Evolutionary conservation across 331 rosid genomes (phyloP).

Genomic region (Erythrophleum ivorense): DNA sequence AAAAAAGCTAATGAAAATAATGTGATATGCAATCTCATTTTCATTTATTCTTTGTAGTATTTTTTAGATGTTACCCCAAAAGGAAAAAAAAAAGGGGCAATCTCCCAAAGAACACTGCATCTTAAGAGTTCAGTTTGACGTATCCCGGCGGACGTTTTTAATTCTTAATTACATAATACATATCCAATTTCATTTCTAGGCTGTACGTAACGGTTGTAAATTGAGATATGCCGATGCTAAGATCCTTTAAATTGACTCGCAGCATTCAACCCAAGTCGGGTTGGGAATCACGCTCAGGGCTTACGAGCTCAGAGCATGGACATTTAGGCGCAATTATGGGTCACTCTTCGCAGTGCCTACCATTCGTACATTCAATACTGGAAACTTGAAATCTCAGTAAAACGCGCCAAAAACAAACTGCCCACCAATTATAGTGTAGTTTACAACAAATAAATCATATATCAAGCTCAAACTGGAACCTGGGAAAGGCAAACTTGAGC

Average conservation of each 20-base stretch:
- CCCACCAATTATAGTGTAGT: constrained; percentile 24
- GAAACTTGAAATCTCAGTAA: constrained; percentile 28
- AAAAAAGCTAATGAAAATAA: not conserved
- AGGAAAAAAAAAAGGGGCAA: too few species aligned
- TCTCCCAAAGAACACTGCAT: too few species aligned
- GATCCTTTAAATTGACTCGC: not conserved
- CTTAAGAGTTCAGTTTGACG: not conserved
- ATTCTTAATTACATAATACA: too few species aligned
- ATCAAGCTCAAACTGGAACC: constrained; percentile 35
- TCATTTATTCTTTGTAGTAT: not conserved
- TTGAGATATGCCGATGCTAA: not conserved
- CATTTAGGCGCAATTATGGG: not conserved
- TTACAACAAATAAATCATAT: constrained; percentile 35
- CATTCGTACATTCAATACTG: not conserved
- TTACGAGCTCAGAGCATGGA: not conserved
- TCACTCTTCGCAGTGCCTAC: not conserved
- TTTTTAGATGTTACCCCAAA: too few species aligned
- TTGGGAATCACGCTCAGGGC: not conserved
- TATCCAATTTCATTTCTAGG: not conserved
- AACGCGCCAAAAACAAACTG: constrained; percentile 5
- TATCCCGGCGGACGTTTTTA: not conserved
- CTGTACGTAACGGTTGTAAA: not conserved
- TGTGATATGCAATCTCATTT: not conserved
- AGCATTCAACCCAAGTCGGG: not conserved
- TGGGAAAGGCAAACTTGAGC: not conserved